A percentile compares a stretch with the other conserved stretches of the same genome.
Evolutionary conservation across 768 basidiomycete species (phyloP).

Genomic region (Termitomyces titanicus): DNA sequence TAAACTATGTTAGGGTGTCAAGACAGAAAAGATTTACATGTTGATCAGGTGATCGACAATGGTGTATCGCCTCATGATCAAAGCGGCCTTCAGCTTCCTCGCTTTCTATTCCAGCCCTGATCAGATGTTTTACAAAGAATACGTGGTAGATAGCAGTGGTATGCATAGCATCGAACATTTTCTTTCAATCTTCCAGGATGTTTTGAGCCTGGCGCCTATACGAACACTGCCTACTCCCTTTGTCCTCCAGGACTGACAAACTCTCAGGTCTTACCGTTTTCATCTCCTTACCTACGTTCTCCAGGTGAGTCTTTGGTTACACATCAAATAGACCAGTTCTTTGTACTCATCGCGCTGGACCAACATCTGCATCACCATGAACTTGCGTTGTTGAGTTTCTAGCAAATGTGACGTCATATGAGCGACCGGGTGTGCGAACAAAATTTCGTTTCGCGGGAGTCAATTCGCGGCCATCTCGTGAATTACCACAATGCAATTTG

Average conservation of each 20-base stretch:
- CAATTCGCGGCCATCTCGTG: too few species aligned
- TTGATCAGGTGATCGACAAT: neutral
- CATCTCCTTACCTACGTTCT: neutral
- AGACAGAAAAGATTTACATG: neutral
- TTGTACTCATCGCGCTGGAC: neutral
- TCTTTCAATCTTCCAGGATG: neutral
- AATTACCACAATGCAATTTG: too few species aligned
- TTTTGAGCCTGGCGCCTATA: neutral
- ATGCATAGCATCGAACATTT: neutral
- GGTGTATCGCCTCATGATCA: neutral
- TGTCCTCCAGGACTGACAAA: neutral
- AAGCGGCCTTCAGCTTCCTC: neutral
- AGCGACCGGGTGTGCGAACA: neutral
- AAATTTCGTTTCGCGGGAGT: too few species aligned
- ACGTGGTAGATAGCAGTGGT: neutral
- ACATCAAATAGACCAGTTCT: too few species aligned
- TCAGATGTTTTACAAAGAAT: neutral
- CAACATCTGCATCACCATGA: too few species aligned
- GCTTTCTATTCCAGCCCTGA: neutral
- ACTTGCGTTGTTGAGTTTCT: neutral
- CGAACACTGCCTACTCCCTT: too few species aligned
- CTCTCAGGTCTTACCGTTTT: neutral
- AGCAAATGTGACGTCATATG: neutral
- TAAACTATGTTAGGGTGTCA: neutral
- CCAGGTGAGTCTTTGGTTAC: neutral